Percentiles rank a stretch among this genome's conserved stretches.
phyloP scores from a whole-genome alignment of 805 yeast species.

The Pichia phayaonensis region DNA sequence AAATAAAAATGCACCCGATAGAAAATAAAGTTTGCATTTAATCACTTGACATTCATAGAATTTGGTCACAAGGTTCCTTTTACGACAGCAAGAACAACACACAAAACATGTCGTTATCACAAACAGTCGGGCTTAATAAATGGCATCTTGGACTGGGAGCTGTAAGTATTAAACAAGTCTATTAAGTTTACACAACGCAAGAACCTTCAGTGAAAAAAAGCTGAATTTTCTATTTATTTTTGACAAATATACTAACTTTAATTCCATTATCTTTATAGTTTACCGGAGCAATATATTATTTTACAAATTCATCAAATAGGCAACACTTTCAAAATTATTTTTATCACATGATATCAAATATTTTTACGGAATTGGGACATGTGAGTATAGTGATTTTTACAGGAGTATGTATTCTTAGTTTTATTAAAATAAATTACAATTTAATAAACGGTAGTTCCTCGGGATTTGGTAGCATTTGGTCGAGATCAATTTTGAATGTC shows the following conservation, averaged over 20 bases:
- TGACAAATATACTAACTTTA: background rate
- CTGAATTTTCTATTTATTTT: background rate
- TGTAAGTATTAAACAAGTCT: constrained; percentile 5
- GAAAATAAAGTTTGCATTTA: background rate
- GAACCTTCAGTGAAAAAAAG: background rate
- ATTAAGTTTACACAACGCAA: background rate
- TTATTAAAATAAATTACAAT: constrained; percentile 4
- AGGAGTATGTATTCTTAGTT: constrained; percentile 8
- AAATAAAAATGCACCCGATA: background rate
- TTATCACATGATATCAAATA: constrained; percentile 6
- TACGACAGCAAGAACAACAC: background rate
- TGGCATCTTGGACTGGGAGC: constrained; percentile 17
- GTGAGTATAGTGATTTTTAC: constrained; percentile 6
- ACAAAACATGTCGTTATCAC: background rate
- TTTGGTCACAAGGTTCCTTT: background rate
- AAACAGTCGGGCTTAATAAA: constrained; percentile 20
- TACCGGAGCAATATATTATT: constrained; percentile 14
- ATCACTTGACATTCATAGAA: background rate
- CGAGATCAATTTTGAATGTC: constrained; percentile 10
- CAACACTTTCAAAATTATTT: constrained; percentile 10
- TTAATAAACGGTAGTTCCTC: background rate
- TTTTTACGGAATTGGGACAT: constrained; percentile 6
- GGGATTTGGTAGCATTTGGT: constrained; percentile 10
- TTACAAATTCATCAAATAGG: constrained; percentile 10
- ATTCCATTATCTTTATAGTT: constrained; percentile 2